These are phyloP conservation scores for Fusarium foetens DNA, from an alignment of 2,329 filamentous ascomycete species.

Conservation along the genomic window DNA sequence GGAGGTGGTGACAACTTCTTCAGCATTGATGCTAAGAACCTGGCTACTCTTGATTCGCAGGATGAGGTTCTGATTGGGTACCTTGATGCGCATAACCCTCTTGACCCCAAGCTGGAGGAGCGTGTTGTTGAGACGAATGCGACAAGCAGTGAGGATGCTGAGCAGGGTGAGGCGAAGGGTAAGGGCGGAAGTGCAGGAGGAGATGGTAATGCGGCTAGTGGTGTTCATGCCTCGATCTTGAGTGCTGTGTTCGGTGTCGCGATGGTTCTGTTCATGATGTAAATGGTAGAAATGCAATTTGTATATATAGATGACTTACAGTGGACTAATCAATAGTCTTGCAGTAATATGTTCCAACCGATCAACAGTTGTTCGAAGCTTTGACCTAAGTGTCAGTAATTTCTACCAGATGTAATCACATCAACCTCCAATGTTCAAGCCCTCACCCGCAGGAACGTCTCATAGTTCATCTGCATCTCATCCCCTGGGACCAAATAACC, in stretches of 20 bases:
- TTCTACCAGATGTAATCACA: not conserved
- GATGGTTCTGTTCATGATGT: slow-evolving; percentile 33
- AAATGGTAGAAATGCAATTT: slow-evolving; percentile 17
- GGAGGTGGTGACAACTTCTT: slow-evolving; percentile 72
- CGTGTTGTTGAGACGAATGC: slow-evolving; percentile 44
- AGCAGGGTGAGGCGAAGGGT: slow-evolving; percentile 20
- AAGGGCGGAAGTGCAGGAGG: slow-evolving; percentile 12
- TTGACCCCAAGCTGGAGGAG: slow-evolving; percentile 60
- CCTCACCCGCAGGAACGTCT: not conserved
- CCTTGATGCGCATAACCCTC: slow-evolving; percentile 58
- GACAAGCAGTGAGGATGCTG: slow-evolving; percentile 13
- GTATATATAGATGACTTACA: slow-evolving; percentile 14
- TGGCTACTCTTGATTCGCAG: slow-evolving; percentile 61
- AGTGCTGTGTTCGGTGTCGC: slow-evolving; percentile 21
- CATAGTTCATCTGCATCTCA: slow-evolving; percentile 18
- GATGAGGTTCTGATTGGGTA: slow-evolving; percentile 65
- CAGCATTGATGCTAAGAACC: slow-evolving; percentile 46
- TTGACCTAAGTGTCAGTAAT: not conserved
- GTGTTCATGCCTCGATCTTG: slow-evolving; percentile 12
- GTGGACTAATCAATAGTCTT: not conserved
- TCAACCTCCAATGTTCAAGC: not conserved
- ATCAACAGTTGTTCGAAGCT: not conserved
- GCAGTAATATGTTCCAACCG: not conserved
- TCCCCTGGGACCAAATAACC: slow-evolving; percentile 15
- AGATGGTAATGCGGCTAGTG: slow-evolving; percentile 13